Conservation (phyloP, 2,329 filamentous ascomycete genomes). For the Tolypocladium album region DNA sequence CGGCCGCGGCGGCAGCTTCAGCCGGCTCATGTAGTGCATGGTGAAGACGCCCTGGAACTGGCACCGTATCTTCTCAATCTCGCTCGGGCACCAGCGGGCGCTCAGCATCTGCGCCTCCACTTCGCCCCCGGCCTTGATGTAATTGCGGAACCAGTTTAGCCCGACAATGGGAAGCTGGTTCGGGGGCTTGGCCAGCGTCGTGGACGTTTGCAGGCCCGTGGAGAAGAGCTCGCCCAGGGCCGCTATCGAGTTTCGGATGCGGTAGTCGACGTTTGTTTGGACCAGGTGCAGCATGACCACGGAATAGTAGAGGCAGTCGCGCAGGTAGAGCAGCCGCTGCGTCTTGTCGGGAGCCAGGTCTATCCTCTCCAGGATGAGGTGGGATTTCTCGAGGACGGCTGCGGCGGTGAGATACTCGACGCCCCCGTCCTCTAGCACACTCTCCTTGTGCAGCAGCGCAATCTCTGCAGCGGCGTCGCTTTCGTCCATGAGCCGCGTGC, state of each 20-base stretch:
- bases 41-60: conserved; percentile 12
- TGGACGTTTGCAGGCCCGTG: conserved; percentile 2
- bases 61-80: conserved; percentile 15
- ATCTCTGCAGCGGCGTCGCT: conserved; percentile 5
- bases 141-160: conserved; percentile 9
- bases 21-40: conserved; percentile 12
- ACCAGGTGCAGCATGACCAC: conserved; percentile 7
- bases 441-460: conserved; percentile 3
- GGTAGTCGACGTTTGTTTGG: conserved; percentile 9
- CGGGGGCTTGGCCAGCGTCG: not conserved
- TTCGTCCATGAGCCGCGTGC: conserved; percentile 5
- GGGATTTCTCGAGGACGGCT: not conserved
- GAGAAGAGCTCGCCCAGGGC: conserved; percentile 15
- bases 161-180: conserved; percentile 6
- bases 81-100: conserved; percentile 20
- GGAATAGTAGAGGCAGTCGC: conserved; percentile 9
- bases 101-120: conserved; percentile 15
- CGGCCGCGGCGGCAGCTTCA: conserved; percentile 5
- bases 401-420: conserved; percentile 1
- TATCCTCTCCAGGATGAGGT: conserved; percentile 6
- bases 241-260: conserved; percentile 15
- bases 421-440: conserved; percentile 2
- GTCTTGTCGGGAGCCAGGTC: conserved; percentile 1
- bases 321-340: conserved; percentile 8
- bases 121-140: conserved; percentile 5